A percentile compares a stretch with the other conserved stretches of the same genome.
Conservation (phyloP, 2,329 filamentous ascomycete genomes). For the Xylaria sp. region DNA sequence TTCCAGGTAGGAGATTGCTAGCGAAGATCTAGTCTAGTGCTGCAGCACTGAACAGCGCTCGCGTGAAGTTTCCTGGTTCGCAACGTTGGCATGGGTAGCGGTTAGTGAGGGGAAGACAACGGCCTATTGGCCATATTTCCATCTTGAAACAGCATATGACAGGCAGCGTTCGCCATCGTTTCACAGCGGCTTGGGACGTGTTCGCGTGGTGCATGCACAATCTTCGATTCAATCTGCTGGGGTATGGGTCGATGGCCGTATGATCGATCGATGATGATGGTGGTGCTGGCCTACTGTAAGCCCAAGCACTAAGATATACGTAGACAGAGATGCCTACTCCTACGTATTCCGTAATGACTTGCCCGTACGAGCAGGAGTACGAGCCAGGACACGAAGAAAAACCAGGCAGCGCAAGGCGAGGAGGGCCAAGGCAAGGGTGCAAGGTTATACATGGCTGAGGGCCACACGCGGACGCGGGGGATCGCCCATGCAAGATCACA, state of each 20-base stretch:
- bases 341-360: background rate
- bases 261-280: background rate
- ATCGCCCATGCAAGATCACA: slow-evolving; percentile 27
- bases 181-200: slow-evolving; percentile 3
- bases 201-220: slow-evolving; percentile 3
- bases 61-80: slow-evolving; percentile 1
- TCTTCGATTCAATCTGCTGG: background rate
- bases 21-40: slow-evolving; percentile 2
- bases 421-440: background rate
- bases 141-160: slow-evolving; percentile 21
- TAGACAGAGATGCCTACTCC: background rate
- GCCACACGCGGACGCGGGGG: slow-evolving; percentile 17
- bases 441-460: background rate
- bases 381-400: background rate
- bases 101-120: slow-evolving; percentile 12
- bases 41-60: background rate
- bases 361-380: background rate
- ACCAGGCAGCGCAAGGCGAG: background rate
- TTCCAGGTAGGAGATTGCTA: slow-evolving; percentile 10
- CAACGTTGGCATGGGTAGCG: background rate
- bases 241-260: background rate
- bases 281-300: background rate
- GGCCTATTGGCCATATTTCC: slow-evolving; percentile 9
- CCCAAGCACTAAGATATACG: background rate
- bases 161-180: slow-evolving; percentile 16